A percentile compares a stretch with the other conserved stretches of the same genome.
Conservation (phyloP, 148 eudicot genomes). For the Nyssa sinensis region DNA sequence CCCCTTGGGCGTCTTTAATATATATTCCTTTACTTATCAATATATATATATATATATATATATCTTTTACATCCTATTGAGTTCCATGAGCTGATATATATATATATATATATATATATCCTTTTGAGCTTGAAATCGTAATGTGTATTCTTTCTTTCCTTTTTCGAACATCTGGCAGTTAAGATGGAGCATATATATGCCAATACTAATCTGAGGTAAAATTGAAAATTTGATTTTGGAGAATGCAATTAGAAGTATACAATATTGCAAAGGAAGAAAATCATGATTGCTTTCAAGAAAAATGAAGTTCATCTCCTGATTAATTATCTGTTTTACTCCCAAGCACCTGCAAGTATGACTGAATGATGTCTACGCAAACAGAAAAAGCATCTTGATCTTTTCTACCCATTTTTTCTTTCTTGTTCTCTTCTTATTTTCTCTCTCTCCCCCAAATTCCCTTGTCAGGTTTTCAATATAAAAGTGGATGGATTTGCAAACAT, state of each 20-base stretch:
- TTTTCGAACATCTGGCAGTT: not conserved
- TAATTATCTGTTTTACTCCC: no score
- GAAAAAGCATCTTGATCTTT: not conserved
- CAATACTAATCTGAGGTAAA: not conserved
- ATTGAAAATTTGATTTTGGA: not conserved
- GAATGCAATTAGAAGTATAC: not conserved
- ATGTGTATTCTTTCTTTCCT: no score
- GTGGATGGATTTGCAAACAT: not conserved
- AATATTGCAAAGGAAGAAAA: not conserved
- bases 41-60: no score
- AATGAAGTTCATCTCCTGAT: not conserved
- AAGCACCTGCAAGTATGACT: no score
- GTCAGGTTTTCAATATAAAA: not conserved
- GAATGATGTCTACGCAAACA: no score
- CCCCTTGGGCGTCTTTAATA: no score
- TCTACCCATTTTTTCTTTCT: not conserved
- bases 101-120: no score
- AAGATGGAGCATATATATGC: not conserved
- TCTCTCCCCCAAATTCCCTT: no score
- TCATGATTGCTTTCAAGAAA: not conserved
- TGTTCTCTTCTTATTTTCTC: no score
- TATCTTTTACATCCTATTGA: no score
- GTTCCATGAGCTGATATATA: no score
- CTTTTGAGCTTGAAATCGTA: not conserved
- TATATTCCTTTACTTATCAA: no score